phyloP scores from a whole-genome alignment of 441 rosid genomes.

The Jatropha multifida region DNA sequence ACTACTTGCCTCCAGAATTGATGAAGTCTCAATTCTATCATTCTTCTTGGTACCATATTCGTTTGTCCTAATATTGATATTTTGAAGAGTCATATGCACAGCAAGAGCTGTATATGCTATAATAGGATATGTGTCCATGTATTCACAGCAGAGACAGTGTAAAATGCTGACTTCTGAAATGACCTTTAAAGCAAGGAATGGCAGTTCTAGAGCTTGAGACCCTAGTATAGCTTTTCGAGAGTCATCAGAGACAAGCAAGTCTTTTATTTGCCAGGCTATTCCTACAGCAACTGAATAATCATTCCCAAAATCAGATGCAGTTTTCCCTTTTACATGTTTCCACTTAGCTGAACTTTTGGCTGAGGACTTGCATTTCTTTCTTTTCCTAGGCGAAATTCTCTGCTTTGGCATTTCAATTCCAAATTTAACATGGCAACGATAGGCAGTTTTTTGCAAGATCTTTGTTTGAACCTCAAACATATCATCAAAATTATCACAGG shows the following conservation, averaged over 20 bases:
- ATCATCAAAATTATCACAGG: constrained; percentile 47
- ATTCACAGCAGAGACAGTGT: constrained; percentile 49
- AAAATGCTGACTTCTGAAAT: constrained; percentile 74
- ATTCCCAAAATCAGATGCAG: constrained; percentile 53
- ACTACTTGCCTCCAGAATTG: constrained; percentile 45
- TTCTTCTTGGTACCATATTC: constrained; percentile 29
- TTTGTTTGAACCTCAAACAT: constrained; percentile 56
- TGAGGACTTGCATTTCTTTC: constrained; percentile 56
- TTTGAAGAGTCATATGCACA: constrained; percentile 54
- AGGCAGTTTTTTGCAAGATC: constrained; percentile 66
- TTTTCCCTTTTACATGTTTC: constrained; percentile 54
- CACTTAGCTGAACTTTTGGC: constrained; percentile 53
- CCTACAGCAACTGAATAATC: constrained; percentile 74
- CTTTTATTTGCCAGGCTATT: constrained; percentile 92
- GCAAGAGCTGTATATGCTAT: constrained; percentile 73
- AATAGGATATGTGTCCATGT: constrained; percentile 67
- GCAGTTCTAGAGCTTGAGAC: constrained; percentile 53
- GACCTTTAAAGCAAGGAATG: constrained; percentile 58
- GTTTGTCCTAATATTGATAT: constrained; percentile 20
- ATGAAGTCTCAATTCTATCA: constrained; percentile 29
- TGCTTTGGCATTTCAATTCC: constrained; percentile 59
- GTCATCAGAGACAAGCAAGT: constrained; percentile 56
- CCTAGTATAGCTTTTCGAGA: constrained; percentile 50
- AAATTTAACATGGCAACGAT: constrained; percentile 75
- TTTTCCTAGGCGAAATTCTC: constrained; percentile 38